These are phyloP conservation scores for Chrysanthemum lavandulifolium DNA, from an alignment of 129 eudicot species.

Conservation along the genomic window DNA sequence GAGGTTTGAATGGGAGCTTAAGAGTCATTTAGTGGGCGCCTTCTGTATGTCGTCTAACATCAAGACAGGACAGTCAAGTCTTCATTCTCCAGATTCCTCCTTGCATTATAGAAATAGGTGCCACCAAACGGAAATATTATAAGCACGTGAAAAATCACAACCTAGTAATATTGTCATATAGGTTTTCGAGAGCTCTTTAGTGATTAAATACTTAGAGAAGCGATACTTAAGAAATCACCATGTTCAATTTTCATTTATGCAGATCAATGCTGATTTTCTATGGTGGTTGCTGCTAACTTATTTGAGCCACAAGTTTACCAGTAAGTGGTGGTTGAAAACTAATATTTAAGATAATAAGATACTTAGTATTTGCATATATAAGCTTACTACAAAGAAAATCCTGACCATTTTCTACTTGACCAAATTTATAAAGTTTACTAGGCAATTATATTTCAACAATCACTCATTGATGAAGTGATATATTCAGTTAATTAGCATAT, in stretches of 20 bases:
- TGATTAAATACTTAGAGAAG: neutral
- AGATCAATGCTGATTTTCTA: neutral
- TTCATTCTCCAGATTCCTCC: neutral
- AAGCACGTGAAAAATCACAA: neutral
- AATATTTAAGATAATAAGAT: neutral
- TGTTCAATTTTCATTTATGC: slow-evolving; percentile 20
- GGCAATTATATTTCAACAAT: no score
- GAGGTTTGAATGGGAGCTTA: no score
- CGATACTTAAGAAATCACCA: neutral
- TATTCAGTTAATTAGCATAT: no score
- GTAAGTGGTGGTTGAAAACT: slow-evolving; percentile 14
- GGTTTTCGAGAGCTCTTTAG: no score
- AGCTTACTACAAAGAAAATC: no score
- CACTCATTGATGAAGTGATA: no score
- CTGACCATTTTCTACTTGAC: no score
- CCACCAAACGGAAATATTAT: neutral
- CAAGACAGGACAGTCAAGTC: neutral
- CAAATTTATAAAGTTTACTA: no score
- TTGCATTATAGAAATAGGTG: slow-evolving; percentile 1
- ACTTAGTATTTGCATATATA: neutral
- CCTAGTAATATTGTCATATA: neutral
- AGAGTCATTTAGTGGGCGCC: no score
- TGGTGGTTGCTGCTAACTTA: slow-evolving; percentile 1
- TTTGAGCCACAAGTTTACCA: slow-evolving; percentile 13
- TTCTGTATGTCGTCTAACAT: no score